Conservation (phyloP, 805 yeast genomes). For the Komagataella mondaviorum region DNA sequence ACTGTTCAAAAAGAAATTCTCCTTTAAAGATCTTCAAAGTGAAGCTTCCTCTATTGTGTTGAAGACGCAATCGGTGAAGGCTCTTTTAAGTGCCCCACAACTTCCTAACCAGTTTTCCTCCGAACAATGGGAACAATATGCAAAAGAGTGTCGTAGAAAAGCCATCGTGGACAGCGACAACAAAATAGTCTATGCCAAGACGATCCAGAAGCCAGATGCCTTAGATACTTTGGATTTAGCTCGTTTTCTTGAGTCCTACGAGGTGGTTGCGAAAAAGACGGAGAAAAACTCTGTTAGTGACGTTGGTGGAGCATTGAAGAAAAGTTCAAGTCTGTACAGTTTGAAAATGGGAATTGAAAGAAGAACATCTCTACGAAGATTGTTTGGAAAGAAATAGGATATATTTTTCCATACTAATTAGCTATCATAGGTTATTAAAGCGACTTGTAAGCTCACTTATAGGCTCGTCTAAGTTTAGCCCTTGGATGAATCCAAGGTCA, state of each 20-base stretch:
- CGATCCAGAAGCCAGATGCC: neutral
- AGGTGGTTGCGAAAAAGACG: neutral
- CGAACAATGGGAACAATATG: neutral
- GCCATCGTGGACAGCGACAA: neutral
- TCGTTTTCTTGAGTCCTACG: neutral
- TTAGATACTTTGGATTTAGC: neutral
- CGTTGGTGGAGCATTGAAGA: neutral
- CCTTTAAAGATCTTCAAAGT: slow-evolving; percentile 27
- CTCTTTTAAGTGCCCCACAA: neutral
- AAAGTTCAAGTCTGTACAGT: neutral
- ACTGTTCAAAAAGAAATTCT: slow-evolving; percentile 27
- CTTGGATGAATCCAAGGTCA: neutral
- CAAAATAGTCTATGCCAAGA: neutral
- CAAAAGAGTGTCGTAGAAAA: neutral
- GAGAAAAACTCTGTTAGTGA: neutral
- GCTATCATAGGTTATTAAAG: neutral
- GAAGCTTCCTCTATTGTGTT: slow-evolving; percentile 20
- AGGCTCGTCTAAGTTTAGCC: neutral
- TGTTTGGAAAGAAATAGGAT: slow-evolving; percentile 1
- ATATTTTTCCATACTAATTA: neutral
- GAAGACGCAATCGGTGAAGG: slow-evolving; percentile 9
- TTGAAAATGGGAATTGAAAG: neutral
- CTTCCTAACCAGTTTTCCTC: neutral
- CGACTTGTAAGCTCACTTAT: neutral
- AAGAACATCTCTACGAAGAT: neutral